Percentiles rank a stretch among this genome's conserved stretches.
Evolutionary conservation across 352 stramenopile genomes (phyloP).

Genomic region (Halophytophthora batemanensis): DNA sequence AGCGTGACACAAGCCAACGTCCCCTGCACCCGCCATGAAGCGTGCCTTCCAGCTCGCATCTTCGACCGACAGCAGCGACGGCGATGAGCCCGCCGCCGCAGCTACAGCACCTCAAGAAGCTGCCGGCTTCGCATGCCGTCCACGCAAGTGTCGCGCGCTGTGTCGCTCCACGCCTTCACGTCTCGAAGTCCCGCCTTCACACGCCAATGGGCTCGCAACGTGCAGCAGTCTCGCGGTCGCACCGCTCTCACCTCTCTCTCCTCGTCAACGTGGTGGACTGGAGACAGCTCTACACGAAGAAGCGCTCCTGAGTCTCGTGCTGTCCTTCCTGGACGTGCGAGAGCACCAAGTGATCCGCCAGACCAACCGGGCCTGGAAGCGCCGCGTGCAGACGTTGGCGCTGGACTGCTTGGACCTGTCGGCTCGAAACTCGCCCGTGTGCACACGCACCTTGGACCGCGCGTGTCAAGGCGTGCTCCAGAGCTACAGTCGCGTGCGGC

Average conservation of each 20-base stretch:
- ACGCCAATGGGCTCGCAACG: not conserved
- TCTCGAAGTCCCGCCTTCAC: conserved; percentile 7
- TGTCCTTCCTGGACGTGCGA: conserved; percentile 69
- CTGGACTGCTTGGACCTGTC: conserved; percentile 73
- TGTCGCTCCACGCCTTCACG: conserved; percentile 8
- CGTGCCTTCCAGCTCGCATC: conserved; percentile 42
- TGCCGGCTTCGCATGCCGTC: conserved; percentile 12
- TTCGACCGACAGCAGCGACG: conserved; percentile 8
- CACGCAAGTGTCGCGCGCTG: conserved; percentile 23
- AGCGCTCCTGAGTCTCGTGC: conserved; percentile 51
- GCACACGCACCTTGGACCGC: conserved; percentile 44
- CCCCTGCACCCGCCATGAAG: conserved; percentile 39
- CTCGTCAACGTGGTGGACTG: conserved; percentile 18
- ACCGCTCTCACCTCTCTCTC: conserved; percentile 10
- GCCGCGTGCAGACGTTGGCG: conserved; percentile 60
- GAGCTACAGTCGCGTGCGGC: conserved; percentile 61
- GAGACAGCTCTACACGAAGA: conserved; percentile 53
- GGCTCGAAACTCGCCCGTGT: conserved; percentile 38
- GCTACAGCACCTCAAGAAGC: conserved; percentile 8
- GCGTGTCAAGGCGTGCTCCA: conserved; percentile 60
- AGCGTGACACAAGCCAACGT: conserved; percentile 7
- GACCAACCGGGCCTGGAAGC: conserved; percentile 59
- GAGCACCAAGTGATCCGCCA: conserved; percentile 67
- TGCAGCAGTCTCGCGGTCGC: conserved; percentile 9
- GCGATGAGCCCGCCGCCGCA: conserved; percentile 13